Evolutionary conservation across 768 basidiomycete genomes (phyloP), one percentile per base, ranked within the genome.

Genomic region (Leucocoprinus sp.): DNA sequence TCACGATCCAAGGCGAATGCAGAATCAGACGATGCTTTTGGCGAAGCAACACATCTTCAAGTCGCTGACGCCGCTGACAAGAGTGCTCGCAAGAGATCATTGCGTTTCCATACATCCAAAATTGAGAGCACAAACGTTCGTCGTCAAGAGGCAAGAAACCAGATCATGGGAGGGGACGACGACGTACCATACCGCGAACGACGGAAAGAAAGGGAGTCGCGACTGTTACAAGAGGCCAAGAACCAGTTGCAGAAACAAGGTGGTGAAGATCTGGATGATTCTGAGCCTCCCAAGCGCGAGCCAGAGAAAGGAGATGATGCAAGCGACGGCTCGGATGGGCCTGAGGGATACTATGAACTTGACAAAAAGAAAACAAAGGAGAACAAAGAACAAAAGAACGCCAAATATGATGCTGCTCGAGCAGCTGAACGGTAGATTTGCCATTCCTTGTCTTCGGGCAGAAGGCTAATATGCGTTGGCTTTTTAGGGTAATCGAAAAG

Each of bases 31-130:
- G 74, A 84, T 54, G 70, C 76, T 2, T 90, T 76, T 53, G 89
- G 93, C 42, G 96, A 98, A 57, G 70, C 78, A 3, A 76, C 75
- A 1, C 60, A 74, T 12, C 72, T 98, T 14, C 72, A 76, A 47
- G 65, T 74, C 26, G 77, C 78, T 8, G 95, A 97, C 53, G 75
- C 82, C 17, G 74, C 72, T 4, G 95, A 97, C 67, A 96, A 96
- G 61, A 75, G 69, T 15, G 81, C 85, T 3, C 80, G 84, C 45
- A 84, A 80, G 54, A 85, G 84, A 53, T 78, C 87, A 5, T 74
- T 98, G 24, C 82, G 86, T 27, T 99, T 98, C 79, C 89, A 98
- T 64, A 92, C 91, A 4, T 77, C 88, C 43, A 87, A 84, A 59
- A 93, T 99, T 55, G 89, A 89, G 58, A 81, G 82, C 47, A 77